Evolutionary conservation across 225 moss, liverwort and hornwort genomes (phyloP), one percentile per base, ranked within the genome.

Genomic region (Sphagnum contortum): DNA sequence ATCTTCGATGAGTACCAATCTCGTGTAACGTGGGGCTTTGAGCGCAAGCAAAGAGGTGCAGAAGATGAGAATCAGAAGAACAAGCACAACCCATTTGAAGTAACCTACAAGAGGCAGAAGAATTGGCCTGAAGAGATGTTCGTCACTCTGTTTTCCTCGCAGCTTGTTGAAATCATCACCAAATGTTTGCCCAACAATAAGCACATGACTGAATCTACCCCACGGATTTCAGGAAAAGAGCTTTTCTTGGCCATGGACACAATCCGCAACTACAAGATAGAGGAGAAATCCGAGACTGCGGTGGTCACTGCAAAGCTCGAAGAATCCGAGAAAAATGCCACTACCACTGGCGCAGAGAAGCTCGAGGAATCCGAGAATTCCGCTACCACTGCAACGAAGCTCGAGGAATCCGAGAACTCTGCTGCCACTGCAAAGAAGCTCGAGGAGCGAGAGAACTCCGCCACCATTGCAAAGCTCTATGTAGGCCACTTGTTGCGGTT

Each of bases 71-170:
- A 52, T 5, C 7, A 52, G 52, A 52, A 52, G 52, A 5, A 12
- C 4, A 59, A 57, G 6, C 63, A 63, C 9, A 67, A 72, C 63
- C 80, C 76, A 11, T 80, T 80, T 55, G 63, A 49, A 59, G 67
- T 68, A 8, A 50, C 73, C 13, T 73, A 76, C 70, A 63, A 49
- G 9, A 63, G 73, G 57, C 70, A 44, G 67, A 57, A 68, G 8
- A 52, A 67, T 2, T 73, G 80, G 76, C 70, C 80, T 53, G 80
- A 80, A 13, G 76, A 53, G 46, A 67, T 76, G 3, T 59, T 60
- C 44, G 46, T 80, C 13, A 49, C 8, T 13, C 61, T 80, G 3
- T 49, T 9, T 3, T 80, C 80, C 3, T 11, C 60, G 11, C 52
- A 63, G 50, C 80, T 80, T 14, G 51, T 80, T 48, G 50, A 64